Evolutionary conservation across 352 stramenopile species (phyloP).

Genomic region (Pythium phragmiticola): DNA sequence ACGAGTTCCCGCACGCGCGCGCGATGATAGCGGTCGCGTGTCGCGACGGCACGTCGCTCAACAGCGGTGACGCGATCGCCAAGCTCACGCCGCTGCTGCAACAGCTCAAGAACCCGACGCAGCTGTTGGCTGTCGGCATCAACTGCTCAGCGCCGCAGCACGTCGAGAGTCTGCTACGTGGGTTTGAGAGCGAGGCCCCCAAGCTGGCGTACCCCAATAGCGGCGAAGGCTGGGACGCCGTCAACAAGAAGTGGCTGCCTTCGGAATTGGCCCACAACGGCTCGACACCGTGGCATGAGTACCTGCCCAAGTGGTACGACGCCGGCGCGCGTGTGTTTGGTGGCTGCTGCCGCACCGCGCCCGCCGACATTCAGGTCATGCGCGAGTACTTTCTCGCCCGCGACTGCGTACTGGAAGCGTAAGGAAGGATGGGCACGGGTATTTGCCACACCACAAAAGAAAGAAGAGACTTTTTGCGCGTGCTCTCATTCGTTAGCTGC

Average conservation of each 20-base stretch:
- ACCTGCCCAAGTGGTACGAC: conserved; percentile 61
- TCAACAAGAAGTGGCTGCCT: conserved; percentile 71
- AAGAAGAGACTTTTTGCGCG: neutral
- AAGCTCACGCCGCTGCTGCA: conserved; percentile 42
- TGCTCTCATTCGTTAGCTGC: neutral
- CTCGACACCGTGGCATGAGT: conserved; percentile 54
- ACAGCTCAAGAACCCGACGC: conserved; percentile 47
- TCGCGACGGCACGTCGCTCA: conserved; percentile 57
- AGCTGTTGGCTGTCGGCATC: conserved; percentile 74
- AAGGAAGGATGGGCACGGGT: neutral
- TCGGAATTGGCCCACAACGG: conserved; percentile 29
- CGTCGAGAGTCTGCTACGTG: conserved; percentile 58
- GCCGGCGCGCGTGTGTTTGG: conserved; percentile 76
- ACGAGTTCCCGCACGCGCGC: conserved; percentile 52
- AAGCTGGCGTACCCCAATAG: conserved; percentile 87
- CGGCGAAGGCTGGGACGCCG: conserved; percentile 76
- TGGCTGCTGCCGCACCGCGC: conserved; percentile 79
- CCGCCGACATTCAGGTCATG: conserved; percentile 65
- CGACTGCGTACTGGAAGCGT: conserved; percentile 15
- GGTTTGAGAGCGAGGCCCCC: conserved; percentile 42
- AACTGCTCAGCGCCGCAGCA: conserved; percentile 84
- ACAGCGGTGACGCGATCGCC: conserved; percentile 61
- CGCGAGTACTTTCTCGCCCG: conserved; percentile 45
- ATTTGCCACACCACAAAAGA: neutral
- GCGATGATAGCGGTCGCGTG: conserved; percentile 71